Evolutionary conservation across 768 basidiomycete species (phyloP).

Genomic region (Russula foetens): DNA sequence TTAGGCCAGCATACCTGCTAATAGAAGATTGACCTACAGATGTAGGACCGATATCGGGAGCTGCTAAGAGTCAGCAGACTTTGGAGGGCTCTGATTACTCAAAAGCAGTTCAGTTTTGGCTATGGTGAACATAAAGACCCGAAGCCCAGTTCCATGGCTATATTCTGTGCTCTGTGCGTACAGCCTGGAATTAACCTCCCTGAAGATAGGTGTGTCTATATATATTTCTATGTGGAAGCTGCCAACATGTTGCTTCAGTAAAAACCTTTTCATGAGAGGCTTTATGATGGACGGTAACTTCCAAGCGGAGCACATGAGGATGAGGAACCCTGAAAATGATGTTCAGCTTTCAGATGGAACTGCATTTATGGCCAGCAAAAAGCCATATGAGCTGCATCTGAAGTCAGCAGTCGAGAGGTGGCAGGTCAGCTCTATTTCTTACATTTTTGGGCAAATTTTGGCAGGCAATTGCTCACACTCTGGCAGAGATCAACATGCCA

Average conservation of each 20-base stretch:
- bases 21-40: neutral
- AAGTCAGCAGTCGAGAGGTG: neutral
- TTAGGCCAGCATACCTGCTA: neutral
- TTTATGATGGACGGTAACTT: slow-evolving; percentile 1
- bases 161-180: neutral
- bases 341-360: neutral
- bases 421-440: neutral
- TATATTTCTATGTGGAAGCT: neutral
- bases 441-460: too few relatives aligned
- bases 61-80: neutral
- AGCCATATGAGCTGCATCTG: neutral
- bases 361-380: neutral
- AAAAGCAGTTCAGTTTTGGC: neutral
- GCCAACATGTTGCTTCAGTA: neutral
- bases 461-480: neutral
- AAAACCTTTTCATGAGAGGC: neutral
- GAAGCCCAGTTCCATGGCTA: neutral
- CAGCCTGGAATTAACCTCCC: neutral
- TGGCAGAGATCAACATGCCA: neutral
- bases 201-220: neutral
- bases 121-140: neutral
- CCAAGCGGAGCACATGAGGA: neutral
- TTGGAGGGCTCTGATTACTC: neutral
- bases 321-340: neutral
- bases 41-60: neutral